Conservation (phyloP, 1,284 basidiomycete species). For the Termitomyces sp. region DNA sequence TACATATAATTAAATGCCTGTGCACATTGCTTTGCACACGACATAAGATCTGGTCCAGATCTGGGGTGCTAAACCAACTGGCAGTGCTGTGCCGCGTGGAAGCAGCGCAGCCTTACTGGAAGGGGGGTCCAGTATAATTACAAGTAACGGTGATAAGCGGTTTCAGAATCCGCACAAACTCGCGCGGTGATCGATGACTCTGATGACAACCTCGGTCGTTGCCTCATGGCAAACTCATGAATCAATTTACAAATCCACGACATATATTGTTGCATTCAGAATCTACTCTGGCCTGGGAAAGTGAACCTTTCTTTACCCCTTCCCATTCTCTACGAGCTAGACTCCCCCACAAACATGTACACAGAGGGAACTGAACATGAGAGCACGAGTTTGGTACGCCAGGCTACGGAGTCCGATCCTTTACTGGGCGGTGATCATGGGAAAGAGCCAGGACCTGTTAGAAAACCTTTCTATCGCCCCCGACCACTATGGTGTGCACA, state of each 20-base stretch:
- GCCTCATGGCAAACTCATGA: conserved; percentile 9
- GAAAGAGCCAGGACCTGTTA: conserved; percentile 23
- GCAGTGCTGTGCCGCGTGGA: not conserved
- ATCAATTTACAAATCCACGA: conserved; percentile 1
- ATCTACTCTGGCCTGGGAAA: not conserved
- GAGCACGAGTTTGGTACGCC: conserved; percentile 10
- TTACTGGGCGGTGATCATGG: conserved; percentile 16
- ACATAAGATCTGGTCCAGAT: not conserved
- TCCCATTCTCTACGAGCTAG: not conserved
- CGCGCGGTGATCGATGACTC: not conserved
- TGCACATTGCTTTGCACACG: not conserved
- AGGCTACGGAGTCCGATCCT: conserved; percentile 16
- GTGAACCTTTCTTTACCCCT: not conserved
- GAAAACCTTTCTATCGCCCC: conserved; percentile 64
- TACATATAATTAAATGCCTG: not conserved
- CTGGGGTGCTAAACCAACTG: not conserved
- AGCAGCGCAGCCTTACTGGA: not conserved
- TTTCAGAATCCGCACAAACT: not conserved
- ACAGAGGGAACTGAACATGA: conserved; percentile 15
- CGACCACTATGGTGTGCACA: conserved; percentile 50
- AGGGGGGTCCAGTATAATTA: not conserved
- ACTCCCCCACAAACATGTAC: conserved; percentile 12
- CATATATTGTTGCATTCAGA: not conserved
- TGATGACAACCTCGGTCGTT: not conserved
- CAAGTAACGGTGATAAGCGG: not conserved